Conservation (phyloP, 2,329 filamentous ascomycete genomes). For the Cyphellophora europaea region DNA sequence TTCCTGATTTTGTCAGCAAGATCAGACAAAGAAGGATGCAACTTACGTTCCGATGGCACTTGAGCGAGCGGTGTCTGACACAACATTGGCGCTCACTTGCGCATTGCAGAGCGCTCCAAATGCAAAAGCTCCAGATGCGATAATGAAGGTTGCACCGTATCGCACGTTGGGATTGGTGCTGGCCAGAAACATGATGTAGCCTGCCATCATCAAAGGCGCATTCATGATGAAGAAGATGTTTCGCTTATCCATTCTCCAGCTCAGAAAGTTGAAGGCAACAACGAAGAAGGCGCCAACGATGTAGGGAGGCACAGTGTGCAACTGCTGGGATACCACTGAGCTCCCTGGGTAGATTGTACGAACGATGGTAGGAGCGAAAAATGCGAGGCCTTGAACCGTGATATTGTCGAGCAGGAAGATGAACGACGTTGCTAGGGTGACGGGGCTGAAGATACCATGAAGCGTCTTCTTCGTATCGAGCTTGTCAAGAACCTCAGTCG, state of each 20-base stretch:
- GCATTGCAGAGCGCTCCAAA: conserved; percentile 58
- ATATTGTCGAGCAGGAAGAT: conserved; percentile 58
- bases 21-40: conserved; percentile 53
- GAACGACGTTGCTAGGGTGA: conserved; percentile 46
- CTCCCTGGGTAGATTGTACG: conserved; percentile 53
- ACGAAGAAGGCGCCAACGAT: conserved; percentile 58
- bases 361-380: conserved; percentile 62
- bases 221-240: conserved; percentile 51
- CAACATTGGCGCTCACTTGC: conserved; percentile 58
- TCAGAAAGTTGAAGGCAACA: conserved; percentile 49
- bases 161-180: conserved; percentile 41
- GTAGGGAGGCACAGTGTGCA: conserved; percentile 62
- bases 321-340: conserved; percentile 46
- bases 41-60: conserved; percentile 19
- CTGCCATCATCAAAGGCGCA: conserved; percentile 55
- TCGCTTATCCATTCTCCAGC: conserved; percentile 45
- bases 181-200: conserved; percentile 61
- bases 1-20: conserved; percentile 26
- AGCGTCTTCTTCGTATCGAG: conserved; percentile 50
- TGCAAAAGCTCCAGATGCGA: conserved; percentile 53
- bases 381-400: conserved; percentile 59
- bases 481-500: conserved; percentile 53
- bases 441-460: conserved; percentile 53
- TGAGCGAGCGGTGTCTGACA: conserved; percentile 58
- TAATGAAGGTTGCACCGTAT: conserved; percentile 63